Evolutionary conservation across 202 grass and related monocot species (phyloP).

Genomic region (Tripidium arundinaceum): DNA sequence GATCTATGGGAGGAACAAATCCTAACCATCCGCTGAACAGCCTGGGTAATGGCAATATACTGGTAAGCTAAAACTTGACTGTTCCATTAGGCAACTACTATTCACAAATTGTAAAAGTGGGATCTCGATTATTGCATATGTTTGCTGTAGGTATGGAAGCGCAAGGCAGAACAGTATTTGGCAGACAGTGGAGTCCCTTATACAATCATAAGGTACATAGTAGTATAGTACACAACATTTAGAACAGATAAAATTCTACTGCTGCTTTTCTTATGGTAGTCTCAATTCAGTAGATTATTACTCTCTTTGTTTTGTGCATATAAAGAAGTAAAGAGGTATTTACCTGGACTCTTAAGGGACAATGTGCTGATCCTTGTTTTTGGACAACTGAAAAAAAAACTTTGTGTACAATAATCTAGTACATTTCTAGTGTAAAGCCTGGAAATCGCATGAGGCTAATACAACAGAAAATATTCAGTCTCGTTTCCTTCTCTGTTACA

Average conservation of each 20-base stretch:
- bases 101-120: neutral
- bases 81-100: neutral
- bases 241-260: neutral
- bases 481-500: neutral
- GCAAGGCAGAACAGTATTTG: conserved; percentile 84
- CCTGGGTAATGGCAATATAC: conserved; percentile 84
- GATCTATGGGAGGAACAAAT: conserved; percentile 86
- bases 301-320: neutral
- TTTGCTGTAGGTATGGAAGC: conserved; percentile 72
- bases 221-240: neutral
- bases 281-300: neutral
- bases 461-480: neutral
- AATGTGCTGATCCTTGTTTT: neutral
- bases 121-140: neutral
- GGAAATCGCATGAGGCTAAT: neutral
- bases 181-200: conserved; percentile 44
- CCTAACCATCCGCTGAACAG: conserved; percentile 78
- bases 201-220: neutral
- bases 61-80: conserved; percentile 35
- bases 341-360: neutral
- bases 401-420: neutral
- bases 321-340: neutral
- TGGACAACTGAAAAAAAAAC: neutral
- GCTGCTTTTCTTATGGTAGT: neutral
- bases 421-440: neutral